Evolutionary conservation across 768 basidiomycete genomes (phyloP), one percentile per base, ranked within the genome.

Genomic region (Naganishia onofrii): DNA sequence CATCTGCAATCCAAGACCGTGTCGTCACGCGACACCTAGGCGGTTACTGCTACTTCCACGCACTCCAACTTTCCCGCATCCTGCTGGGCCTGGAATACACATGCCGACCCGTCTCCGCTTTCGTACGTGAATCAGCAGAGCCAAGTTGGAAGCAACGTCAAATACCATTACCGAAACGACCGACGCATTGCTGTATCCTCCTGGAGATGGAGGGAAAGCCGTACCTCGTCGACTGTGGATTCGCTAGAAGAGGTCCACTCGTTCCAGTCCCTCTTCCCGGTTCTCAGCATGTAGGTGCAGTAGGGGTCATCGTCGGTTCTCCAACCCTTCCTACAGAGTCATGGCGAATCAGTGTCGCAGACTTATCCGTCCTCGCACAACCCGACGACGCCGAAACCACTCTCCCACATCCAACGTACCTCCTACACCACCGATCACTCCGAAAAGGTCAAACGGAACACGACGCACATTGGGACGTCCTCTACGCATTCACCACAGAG

Each of bases 41-140:
- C 10, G 67, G 67, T 2, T 68, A 68, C 38, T 68, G 67, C 55
- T 68, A 55, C 55, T 68, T 68, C 55, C 67, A 68, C 67, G 53
- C 48, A 10, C 54, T 68, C 23, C 38, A 57, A 17, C 53, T 46
- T 19, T 55, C 36, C n/a, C 53, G 56, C 26, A 42, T 68, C 28
- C 53, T 68, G 17, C 55, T 68, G 2, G 67, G 67, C 10, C 67
- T 68, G n/a, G 67, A 29, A n/a, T 46, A 56, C 29, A 38, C 55
- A 10, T 56, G 44, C 28, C 34, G 55, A 21, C 67, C 67, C 17
- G 55, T 68, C 34, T 56, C 54, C 2, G 67, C 53, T 7, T 54
- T 54, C 17, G 67, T 68, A 2, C 23, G 36, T 17, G 55, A 55
- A 44, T 54, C 32, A 5, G 23, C 53, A 28, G 44, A 65, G 17